These are phyloP conservation scores for Mucor irregularis DNA, from an alignment of 371 early-diverging fungal genomes.

Conservation along the genomic window DNA sequence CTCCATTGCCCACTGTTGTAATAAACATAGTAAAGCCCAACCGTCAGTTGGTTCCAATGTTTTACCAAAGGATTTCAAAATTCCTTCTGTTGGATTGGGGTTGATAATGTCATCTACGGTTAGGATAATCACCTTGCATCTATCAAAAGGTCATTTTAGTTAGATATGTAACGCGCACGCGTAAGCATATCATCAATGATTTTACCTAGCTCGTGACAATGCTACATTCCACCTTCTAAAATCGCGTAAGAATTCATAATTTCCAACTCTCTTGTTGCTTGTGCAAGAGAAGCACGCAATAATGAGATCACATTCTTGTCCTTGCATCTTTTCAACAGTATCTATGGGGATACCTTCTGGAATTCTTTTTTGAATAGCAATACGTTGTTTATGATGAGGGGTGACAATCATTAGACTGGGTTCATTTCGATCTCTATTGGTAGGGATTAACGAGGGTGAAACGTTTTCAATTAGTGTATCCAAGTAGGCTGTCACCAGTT, in stretches of 20 bases:
- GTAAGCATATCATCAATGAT: too few species aligned
- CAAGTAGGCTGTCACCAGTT: slow-evolving; percentile 40
- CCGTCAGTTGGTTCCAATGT: slow-evolving; percentile 28
- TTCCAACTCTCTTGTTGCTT: slow-evolving; percentile 17
- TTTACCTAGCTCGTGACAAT: slow-evolving; percentile 49
- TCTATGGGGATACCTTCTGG: slow-evolving; percentile 9
- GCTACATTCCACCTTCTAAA: slow-evolving; percentile 62
- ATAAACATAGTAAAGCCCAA: slow-evolving; percentile 34
- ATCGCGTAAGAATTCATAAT: slow-evolving; percentile 45
- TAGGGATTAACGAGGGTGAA: slow-evolving; percentile 18
- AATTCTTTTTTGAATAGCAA: slow-evolving; percentile 32
- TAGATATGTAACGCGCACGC: too few species aligned
- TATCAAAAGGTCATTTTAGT: slow-evolving; percentile 9
- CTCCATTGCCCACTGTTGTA: slow-evolving; percentile 29
- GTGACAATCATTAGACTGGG: slow-evolving; percentile 39
- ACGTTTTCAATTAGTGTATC: background rate
- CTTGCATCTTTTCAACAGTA: slow-evolving; percentile 58
- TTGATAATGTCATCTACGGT: slow-evolving; percentile 45
- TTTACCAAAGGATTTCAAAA: slow-evolving; percentile 19
- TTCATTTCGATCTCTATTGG: background rate
- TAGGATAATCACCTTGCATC: slow-evolving; percentile 56
- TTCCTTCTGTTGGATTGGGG: slow-evolving; percentile 15
- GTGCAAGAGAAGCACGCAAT: slow-evolving; percentile 53
- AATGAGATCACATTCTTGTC: slow-evolving; percentile 60
- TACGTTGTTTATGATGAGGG: slow-evolving; percentile 57